Conservation (phyloP, 1,139 yeast genomes). For the Geotrichum restrictum region DNA sequence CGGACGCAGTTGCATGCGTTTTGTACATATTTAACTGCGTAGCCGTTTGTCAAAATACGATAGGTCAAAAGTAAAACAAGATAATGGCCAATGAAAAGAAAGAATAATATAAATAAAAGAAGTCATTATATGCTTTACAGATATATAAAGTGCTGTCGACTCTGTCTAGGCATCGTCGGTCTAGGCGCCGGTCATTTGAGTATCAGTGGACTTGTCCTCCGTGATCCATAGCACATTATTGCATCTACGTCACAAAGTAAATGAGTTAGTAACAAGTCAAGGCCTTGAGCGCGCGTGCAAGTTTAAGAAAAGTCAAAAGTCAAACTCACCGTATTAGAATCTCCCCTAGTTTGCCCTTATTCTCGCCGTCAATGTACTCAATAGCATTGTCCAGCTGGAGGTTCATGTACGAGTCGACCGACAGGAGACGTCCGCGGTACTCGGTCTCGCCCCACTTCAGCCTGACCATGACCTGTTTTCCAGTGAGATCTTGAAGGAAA, state of each 20-base stretch:
- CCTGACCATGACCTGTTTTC: slow-evolving; percentile 71
- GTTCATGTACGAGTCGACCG: slow-evolving; percentile 93
- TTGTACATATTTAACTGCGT: too few relatives aligned
- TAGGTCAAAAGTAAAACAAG: too few relatives aligned
- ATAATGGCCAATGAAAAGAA: too few relatives aligned
- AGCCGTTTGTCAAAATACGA: too few relatives aligned
- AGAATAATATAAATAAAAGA: too few relatives aligned
- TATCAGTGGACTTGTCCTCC: slow-evolving; percentile 24
- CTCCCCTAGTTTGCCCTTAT: slow-evolving; percentile 69
- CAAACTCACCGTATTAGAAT: slow-evolving; percentile 63
- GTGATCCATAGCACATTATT: slow-evolving; percentile 46
- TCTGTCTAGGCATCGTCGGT: too few relatives aligned
- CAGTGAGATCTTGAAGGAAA: slow-evolving; percentile 68
- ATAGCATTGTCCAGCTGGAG: slow-evolving; percentile 67
- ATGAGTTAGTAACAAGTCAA: slow-evolving; percentile 6
- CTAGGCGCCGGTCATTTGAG: slow-evolving; percentile 7
- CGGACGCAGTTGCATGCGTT: too few relatives aligned
- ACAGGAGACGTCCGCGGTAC: slow-evolving; percentile 71
- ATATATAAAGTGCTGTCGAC: too few relatives aligned
- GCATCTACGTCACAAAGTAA: slow-evolving; percentile 35
- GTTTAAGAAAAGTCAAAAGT: neutral
- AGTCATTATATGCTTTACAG: too few relatives aligned
- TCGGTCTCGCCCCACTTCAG: slow-evolving; percentile 93
- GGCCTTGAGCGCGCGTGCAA: neutral
- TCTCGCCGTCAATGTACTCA: slow-evolving; percentile 53